Conservation (phyloP, 2,329 filamentous ascomycete genomes). For the Microascus cirrosus region DNA sequence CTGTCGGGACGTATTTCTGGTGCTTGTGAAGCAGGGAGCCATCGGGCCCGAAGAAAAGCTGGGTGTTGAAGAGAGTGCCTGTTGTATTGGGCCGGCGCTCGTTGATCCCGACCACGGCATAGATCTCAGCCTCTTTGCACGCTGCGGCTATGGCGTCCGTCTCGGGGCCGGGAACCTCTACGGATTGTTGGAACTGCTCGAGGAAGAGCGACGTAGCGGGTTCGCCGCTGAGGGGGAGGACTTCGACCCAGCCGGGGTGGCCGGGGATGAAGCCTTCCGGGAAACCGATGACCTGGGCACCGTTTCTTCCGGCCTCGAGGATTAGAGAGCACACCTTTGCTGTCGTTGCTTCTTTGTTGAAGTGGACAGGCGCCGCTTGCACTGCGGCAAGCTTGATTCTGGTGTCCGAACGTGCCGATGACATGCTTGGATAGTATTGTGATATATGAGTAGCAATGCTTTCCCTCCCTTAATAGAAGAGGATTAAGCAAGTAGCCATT, state of each 20-base stretch:
- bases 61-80: conserved; percentile 9
- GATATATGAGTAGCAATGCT: neutral
- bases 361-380: conserved; percentile 8
- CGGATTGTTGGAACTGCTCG: conserved; percentile 7
- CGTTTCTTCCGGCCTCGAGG: conserved; percentile 7
- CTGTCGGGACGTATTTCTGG: conserved; percentile 10
- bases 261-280: conserved; percentile 9
- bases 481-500: too few species aligned
- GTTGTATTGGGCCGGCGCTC: conserved; percentile 7
- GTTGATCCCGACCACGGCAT: conserved; percentile 8
- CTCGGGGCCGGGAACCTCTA: conserved; percentile 9
- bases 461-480: too few species aligned
- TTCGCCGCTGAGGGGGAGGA: conserved; percentile 4
- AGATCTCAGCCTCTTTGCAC: conserved; percentile 6
- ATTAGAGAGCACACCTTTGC: conserved; percentile 8
- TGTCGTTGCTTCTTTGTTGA: conserved; percentile 9
- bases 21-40: conserved; percentile 9
- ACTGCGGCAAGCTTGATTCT: conserved; percentile 7
- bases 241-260: conserved; percentile 7
- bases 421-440: neutral
- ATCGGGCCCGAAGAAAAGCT: conserved; percentile 9
- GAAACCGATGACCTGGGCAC: conserved; percentile 9
- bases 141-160: conserved; percentile 6
- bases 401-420: neutral
- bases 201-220: conserved; percentile 5